A percentile compares a stretch with the other conserved stretches of the same genome.
These are phyloP conservation scores for Talaromyces funiculosus DNA, from an alignment of 2,329 filamentous ascomycete species.

Conservation along the genomic window DNA sequence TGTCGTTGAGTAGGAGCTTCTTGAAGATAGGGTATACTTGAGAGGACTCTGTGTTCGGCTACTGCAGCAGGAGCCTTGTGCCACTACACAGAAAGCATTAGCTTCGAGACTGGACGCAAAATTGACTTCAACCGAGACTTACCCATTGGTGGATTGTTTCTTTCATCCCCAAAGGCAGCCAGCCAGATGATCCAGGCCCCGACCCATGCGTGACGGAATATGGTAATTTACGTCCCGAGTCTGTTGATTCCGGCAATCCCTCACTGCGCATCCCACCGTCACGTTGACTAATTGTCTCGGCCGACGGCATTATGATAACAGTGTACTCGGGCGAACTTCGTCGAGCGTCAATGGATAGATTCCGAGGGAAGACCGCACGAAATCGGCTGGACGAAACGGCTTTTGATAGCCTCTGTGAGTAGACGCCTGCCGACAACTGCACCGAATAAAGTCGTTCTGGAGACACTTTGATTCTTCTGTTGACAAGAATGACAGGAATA, in stretches of 20 bases:
- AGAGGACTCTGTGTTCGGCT: slow-evolving; percentile 84
- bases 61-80: slow-evolving; percentile 70
- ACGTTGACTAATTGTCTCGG: slow-evolving; percentile 29
- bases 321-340: slow-evolving; percentile 17
- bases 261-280: slow-evolving; percentile 24
- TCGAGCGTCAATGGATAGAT: background rate
- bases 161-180: slow-evolving; percentile 85
- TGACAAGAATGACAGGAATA: slow-evolving; percentile 9
- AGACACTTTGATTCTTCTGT: slow-evolving; percentile 9
- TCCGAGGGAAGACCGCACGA: background rate
- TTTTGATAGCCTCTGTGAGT: background rate
- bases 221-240: slow-evolving; percentile 13
- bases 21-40: slow-evolving; percentile 74
- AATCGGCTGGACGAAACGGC: background rate
- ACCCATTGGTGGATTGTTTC: slow-evolving; percentile 91
- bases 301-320: slow-evolving; percentile 29
- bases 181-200: slow-evolving; percentile 36
- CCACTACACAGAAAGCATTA: slow-evolving; percentile 56
- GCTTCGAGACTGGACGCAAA: background rate
- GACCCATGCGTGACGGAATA: slow-evolving; percentile 8
- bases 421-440: background rate
- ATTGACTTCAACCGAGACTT: slow-evolving; percentile 30
- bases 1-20: slow-evolving; percentile 64
- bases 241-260: slow-evolving; percentile 16
- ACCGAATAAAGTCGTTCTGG: background rate